These are phyloP conservation scores for Exsudoporus floridanus DNA, from an alignment of 1,284 basidiomycete species.

Conservation along the genomic window DNA sequence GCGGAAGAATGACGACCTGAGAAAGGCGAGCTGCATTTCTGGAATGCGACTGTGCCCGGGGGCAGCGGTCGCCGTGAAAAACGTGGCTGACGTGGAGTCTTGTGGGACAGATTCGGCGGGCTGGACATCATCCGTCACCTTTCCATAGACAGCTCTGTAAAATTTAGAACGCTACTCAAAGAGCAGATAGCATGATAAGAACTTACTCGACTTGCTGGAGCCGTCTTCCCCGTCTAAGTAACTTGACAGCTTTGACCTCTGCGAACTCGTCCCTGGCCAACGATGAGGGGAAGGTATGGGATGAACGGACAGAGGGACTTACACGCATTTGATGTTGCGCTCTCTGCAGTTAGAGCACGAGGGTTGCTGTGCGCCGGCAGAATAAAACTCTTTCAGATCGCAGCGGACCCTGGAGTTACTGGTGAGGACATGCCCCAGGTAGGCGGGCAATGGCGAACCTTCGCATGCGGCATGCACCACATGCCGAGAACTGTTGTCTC, in stretches of 20 bases:
- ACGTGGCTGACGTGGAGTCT: slow-evolving; percentile 31
- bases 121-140: slow-evolving; percentile 45
- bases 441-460: slow-evolving; percentile 45
- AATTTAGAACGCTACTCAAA: slow-evolving; percentile 1
- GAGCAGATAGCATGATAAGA: slow-evolving; percentile 4
- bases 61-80: slow-evolving; percentile 21
- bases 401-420: slow-evolving; percentile 64
- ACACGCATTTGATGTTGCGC: slow-evolving; percentile 83
- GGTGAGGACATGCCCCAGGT: slow-evolving; percentile 3
- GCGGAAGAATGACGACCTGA: slow-evolving; percentile 78
- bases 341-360: slow-evolving; percentile 86
- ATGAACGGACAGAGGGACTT: slow-evolving; percentile 41
- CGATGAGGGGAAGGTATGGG: slow-evolving; percentile 8
- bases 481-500: slow-evolving; percentile 82
- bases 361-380: slow-evolving; percentile 51
- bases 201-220: slow-evolving; percentile 79
- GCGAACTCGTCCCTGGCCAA: slow-evolving; percentile 77
- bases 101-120: slow-evolving; percentile 34
- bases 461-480: slow-evolving; percentile 86
- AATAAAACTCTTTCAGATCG: slow-evolving; percentile 72
- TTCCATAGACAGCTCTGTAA: slow-evolving; percentile 61
- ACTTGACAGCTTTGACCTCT: slow-evolving; percentile 83
- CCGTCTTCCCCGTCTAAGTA: slow-evolving; percentile 77
- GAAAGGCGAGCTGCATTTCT: slow-evolving; percentile 72
- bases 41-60: slow-evolving; percentile 53